Evolutionary conservation across 1,284 basidiomycete genomes (phyloP).

Genomic region (Phylloporus sp.): DNA sequence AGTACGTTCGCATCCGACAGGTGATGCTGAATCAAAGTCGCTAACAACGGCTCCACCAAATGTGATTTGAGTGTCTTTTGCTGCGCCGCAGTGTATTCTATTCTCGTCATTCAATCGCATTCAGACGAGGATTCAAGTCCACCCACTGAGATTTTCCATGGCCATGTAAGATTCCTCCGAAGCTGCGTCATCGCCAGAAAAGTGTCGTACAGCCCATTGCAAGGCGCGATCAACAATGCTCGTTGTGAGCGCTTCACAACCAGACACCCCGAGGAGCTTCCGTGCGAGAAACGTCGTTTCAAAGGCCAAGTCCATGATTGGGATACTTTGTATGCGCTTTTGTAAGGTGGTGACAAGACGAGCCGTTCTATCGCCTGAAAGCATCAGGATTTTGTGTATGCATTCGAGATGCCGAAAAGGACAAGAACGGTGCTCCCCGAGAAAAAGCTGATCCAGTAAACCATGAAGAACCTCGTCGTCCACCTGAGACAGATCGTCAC

Average conservation of each 20-base stretch:
- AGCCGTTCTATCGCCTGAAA: conserved; percentile 18
- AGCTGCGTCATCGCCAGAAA: conserved; percentile 43
- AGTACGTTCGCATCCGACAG: conserved; percentile 56
- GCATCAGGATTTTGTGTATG: conserved; percentile 28
- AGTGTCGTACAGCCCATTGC: conserved; percentile 56
- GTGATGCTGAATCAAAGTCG: conserved; percentile 68
- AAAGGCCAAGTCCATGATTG: conserved; percentile 27
- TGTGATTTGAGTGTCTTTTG: conserved; percentile 58
- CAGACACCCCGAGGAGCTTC: conserved; percentile 27
- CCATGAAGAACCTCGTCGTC: conserved; percentile 20
- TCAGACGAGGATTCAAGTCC: not conserved
- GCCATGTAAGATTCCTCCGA: conserved; percentile 26
- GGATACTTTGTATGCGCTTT: conserved; percentile 21
- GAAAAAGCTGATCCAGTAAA: conserved; percentile 30
- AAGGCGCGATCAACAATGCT: conserved; percentile 54
- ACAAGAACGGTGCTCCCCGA: not conserved
- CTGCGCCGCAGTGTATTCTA: conserved; percentile 42
- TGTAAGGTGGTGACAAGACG: conserved; percentile 26
- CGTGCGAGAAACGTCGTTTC: conserved; percentile 43
- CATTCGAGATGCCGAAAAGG: conserved; percentile 21
- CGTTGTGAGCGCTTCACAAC: conserved; percentile 38
- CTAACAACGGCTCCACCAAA: conserved; percentile 79
- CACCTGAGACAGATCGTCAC: conserved; percentile 27
- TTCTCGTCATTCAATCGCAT: not conserved
- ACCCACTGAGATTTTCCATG: conserved; percentile 52